phyloP scores from a whole-genome alignment of 352 stramenopile species.

The Globisporangium polare region DNA sequence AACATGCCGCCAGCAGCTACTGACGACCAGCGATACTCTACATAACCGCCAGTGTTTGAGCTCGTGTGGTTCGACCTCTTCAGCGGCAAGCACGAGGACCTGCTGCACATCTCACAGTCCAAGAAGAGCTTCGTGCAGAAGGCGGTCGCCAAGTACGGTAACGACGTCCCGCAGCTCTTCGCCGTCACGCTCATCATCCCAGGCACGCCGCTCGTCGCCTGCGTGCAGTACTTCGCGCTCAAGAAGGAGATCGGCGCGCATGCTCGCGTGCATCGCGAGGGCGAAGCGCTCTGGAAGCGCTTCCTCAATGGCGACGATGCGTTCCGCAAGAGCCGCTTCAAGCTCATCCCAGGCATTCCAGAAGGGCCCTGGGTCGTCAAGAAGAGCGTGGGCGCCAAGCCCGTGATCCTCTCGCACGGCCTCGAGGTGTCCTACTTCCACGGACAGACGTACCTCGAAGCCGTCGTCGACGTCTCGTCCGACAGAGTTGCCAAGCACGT shows the following conservation, averaged over 20 bases:
- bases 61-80: slow-evolving; percentile 84
- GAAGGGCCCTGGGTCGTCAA: slow-evolving; percentile 81
- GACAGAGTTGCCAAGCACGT: slow-evolving; percentile 75
- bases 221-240: slow-evolving; percentile 73
- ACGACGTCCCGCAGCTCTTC: slow-evolving; percentile 67
- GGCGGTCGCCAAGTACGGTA: slow-evolving; percentile 57
- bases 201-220: slow-evolving; percentile 56
- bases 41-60: slow-evolving; percentile 58
- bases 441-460: slow-evolving; percentile 63
- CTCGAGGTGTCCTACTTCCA: slow-evolving; percentile 65
- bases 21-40: neutral
- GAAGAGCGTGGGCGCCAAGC: slow-evolving; percentile 76
- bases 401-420: slow-evolving; percentile 66
- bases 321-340: slow-evolving; percentile 73
- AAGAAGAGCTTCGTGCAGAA: slow-evolving; percentile 69
- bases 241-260: slow-evolving; percentile 24
- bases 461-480: slow-evolving; percentile 72
- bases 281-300: slow-evolving; percentile 47
- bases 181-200: slow-evolving; percentile 72
- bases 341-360: slow-evolving; percentile 73
- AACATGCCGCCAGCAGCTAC: neutral
- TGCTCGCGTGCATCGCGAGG: slow-evolving; percentile 21
- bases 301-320: slow-evolving; percentile 61
- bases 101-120: slow-evolving; percentile 63
- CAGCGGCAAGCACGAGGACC: slow-evolving; percentile 53